Conservation (phyloP, 2,329 filamentous ascomycete species). For the Botryosphaeria dothidea region DNA sequence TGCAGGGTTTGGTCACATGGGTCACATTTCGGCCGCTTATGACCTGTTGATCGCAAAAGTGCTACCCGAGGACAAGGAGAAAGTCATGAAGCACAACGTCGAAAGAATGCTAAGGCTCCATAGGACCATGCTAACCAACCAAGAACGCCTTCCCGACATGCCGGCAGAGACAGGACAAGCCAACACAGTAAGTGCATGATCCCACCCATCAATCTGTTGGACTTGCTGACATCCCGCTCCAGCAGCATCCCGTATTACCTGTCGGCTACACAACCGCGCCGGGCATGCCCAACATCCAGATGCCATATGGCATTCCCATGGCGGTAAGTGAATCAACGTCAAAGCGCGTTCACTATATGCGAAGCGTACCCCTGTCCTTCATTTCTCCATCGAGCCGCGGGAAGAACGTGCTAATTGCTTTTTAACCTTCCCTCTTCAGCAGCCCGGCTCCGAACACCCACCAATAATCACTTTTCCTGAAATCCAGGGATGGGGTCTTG, state of each 20-base stretch:
- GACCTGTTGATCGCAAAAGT: slow-evolving; percentile 16
- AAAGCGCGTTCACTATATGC: not conserved
- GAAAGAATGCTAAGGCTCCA: slow-evolving; percentile 10
- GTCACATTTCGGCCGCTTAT: slow-evolving; percentile 17
- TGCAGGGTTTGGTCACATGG: slow-evolving; percentile 12
- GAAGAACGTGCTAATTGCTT: not conserved
- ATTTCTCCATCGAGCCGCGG: not conserved
- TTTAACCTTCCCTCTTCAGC: not conserved
- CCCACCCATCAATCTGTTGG: not conserved
- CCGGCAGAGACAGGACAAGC: not conserved
- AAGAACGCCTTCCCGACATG: slow-evolving; percentile 1
- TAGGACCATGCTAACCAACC: slow-evolving; percentile 1
- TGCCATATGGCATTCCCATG: not conserved
- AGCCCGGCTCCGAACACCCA: slow-evolving; percentile 4
- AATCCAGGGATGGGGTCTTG: slow-evolving; percentile 14
- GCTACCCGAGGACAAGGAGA: slow-evolving; percentile 4
- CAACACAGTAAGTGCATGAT: not conserved
- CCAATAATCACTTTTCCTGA: slow-evolving; percentile 16
- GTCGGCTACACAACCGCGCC: not conserved
- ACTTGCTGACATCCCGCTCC: not conserved
- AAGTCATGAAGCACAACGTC: slow-evolving; percentile 9
- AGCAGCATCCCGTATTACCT: not conserved
- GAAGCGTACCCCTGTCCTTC: not conserved
- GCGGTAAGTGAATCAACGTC: not conserved
- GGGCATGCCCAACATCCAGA: not conserved